Evolutionary conservation across 2,329 filamentous ascomycete species (phyloP).

Genomic region (Aspergillus novoparasiticus): DNA sequence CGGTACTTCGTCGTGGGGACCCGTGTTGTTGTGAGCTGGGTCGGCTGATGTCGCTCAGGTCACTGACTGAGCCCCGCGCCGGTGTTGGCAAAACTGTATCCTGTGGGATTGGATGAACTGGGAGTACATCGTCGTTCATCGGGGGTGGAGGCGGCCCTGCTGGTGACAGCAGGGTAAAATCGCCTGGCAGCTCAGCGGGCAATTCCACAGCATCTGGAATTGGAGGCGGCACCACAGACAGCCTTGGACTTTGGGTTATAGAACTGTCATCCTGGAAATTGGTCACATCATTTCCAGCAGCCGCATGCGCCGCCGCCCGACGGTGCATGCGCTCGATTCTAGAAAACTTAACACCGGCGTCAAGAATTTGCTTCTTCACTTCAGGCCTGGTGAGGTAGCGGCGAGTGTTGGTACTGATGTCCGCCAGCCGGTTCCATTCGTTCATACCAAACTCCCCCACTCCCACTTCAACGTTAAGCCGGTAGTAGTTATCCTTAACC

Average conservation of each 20-base stretch:
- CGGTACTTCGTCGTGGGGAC: constrained; percentile 41
- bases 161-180: constrained; percentile 34
- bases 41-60: constrained; percentile 39
- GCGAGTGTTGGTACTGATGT: constrained; percentile 90
- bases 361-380: constrained; percentile 75
- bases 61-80: constrained; percentile 30
- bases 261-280: constrained; percentile 35
- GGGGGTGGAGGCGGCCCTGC: constrained; percentile 21
- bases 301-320: constrained; percentile 60
- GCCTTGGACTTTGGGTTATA: constrained; percentile 24
- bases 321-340: constrained; percentile 78
- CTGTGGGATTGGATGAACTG: constrained; percentile 32
- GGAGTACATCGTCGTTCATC: constrained; percentile 34
- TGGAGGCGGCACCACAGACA: constrained; percentile 42
- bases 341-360: constrained; percentile 77
- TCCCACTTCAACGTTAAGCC: constrained; percentile 94
- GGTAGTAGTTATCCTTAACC: constrained; percentile 87
- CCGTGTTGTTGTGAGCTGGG: constrained; percentile 28
- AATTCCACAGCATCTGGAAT: constrained; percentile 59
- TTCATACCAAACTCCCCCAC: constrained; percentile 99
- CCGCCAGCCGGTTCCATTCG: constrained; percentile 90
- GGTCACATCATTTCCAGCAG: constrained; percentile 31
- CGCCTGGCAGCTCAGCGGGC: constrained; percentile 55
- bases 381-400: constrained; percentile 75
- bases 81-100: constrained; percentile 28